Conservation (phyloP, 345 rosid species). For the Moringa oleifera region DNA sequence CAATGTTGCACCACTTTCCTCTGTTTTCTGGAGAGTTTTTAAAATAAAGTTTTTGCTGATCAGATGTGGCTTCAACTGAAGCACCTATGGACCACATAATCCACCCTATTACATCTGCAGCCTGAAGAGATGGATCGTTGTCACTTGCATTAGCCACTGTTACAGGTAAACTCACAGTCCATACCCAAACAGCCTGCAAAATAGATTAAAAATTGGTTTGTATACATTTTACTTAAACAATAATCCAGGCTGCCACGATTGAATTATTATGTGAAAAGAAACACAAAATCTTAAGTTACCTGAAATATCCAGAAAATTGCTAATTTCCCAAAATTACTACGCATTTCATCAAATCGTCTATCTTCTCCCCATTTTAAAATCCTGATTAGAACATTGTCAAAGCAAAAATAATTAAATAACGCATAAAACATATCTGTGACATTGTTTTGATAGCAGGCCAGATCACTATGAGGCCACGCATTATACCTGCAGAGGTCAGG, state of each 20-base stretch:
- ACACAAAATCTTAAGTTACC: slow-evolving; percentile 32
- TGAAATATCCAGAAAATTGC: slow-evolving; percentile 82
- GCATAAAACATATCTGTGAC: neutral
- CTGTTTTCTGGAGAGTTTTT: slow-evolving; percentile 73
- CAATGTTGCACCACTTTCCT: slow-evolving; percentile 81
- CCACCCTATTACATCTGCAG: slow-evolving; percentile 81
- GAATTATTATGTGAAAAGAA: neutral
- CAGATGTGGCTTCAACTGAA: slow-evolving; percentile 65
- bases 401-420: too few species aligned
- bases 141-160: slow-evolving; percentile 81
- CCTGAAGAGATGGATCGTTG: slow-evolving; percentile 53
- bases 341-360: slow-evolving; percentile 83
- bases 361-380: slow-evolving; percentile 96
- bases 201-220: neutral
- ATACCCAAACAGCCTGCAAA: slow-evolving; percentile 87
- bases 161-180: slow-evolving; percentile 91
- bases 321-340: slow-evolving; percentile 57
- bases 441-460: neutral
- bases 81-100: slow-evolving; percentile 67
- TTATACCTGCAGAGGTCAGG: too few species aligned
- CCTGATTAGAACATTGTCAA: slow-evolving; percentile 31
- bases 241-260: neutral
- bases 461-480: neutral
- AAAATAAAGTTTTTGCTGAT: slow-evolving; percentile 80
- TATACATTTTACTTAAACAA: neutral